phyloP scores from a whole-genome alignment of 768 basidiomycete species.

The Lactarius pseudohatsudake region DNA sequence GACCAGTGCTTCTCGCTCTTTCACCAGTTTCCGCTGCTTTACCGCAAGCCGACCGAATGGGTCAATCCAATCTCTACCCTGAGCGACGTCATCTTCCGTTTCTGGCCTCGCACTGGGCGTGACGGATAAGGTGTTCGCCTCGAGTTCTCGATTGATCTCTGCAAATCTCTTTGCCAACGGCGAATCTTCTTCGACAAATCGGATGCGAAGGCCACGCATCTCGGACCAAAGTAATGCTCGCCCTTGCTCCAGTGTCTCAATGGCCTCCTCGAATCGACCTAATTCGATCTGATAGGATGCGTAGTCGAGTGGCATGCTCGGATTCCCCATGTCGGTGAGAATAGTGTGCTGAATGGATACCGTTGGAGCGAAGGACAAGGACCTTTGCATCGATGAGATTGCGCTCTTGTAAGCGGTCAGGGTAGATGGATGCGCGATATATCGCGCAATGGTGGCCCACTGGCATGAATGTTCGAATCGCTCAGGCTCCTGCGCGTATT shows the following conservation, averaged over 20 bases:
- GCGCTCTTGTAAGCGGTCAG: neutral
- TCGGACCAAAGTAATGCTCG: neutral
- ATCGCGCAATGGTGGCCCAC: constrained; percentile 11
- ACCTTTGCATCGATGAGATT: constrained; percentile 1
- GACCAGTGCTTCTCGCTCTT: constrained; percentile 9
- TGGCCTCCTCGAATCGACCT: constrained; percentile 3
- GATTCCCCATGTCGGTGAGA: neutral
- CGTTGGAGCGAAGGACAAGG: neutral
- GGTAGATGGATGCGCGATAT: neutral
- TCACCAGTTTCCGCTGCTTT: neutral
- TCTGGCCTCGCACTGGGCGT: neutral
- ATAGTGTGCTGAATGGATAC: constrained; percentile 6
- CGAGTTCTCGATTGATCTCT: constrained; percentile 10
- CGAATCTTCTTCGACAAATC: neutral
- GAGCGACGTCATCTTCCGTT: neutral
- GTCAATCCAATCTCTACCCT: neutral
- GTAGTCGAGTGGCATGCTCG: constrained; percentile 3
- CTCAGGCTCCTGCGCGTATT: neutral
- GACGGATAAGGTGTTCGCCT: constrained; percentile 2
- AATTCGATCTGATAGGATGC: neutral
- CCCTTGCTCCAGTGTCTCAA: constrained; percentile 6
- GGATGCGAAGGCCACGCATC: neutral
- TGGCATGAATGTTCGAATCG: constrained; percentile 8
- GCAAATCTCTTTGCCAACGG: neutral
- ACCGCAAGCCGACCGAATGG: constrained; percentile 12